Evolutionary conservation across 768 basidiomycete species (phyloP), one percentile per base, ranked within the genome.

Genomic region (Lyophyllum atratum): DNA sequence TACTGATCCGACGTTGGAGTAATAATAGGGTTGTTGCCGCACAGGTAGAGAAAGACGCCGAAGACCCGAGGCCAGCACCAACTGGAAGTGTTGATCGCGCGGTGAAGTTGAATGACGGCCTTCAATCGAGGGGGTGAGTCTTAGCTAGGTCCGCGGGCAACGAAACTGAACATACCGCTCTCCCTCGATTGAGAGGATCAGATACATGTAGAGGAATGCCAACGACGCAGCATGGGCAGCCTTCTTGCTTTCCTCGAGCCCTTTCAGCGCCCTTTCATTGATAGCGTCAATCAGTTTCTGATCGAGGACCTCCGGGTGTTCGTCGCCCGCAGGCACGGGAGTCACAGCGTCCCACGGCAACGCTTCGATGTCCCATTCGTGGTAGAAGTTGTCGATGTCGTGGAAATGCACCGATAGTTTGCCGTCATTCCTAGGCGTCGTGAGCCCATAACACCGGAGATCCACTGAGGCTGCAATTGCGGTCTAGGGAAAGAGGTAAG

Each of bases 391-490:
- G 64, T 81, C 85, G 28, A 98, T 83, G 70, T 98, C 93, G 52
- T 84, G 74, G 58, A 97, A 86, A 66, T 86, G 85, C 4, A 96
- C 81, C 1, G 85, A 87, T 45, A 96, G 63, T 62, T 85, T 89
- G 52, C 79, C 79, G 68, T 92, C 93, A 19, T 82, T 72, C 50
- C 92, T 85, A 12, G 91, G 89, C 3, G 87, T 85, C 34, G 88
- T 80, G 51, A 94, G 81, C 4, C 90, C 92, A 74, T 94, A 99
- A 71, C 95, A 98, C 49, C 97, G 90, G 49, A 99, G 87, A 71
- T 95, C 94, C 34, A 98, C 90, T 11, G 95, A 89, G 26, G 95
- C 95, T 14, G 96, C 96, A 49, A 99, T 84, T 10, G 96, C 96
- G 59, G 96, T 95, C 88, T 94, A 67, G 31, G 63, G 54, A 62